A percentile compares a stretch with the other conserved stretches of the same genome.
Evolutionary conservation across 352 stramenopile species (phyloP).

Genomic region (Phytophthora citrophthora): DNA sequence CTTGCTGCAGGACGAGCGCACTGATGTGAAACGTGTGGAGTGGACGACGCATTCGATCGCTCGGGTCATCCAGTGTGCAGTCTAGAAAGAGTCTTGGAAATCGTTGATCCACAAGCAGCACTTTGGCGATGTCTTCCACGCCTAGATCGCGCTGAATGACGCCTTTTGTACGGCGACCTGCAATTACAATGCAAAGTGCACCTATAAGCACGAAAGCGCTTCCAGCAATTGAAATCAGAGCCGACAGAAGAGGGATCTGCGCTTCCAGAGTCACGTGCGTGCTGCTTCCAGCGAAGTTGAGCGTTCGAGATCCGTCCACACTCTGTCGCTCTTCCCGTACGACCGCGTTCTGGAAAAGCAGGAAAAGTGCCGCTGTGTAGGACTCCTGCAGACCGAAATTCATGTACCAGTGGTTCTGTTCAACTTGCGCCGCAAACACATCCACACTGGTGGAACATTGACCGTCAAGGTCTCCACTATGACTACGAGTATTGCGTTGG

Average conservation of each 20-base stretch:
- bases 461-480: conserved; percentile 36
- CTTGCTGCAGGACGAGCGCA: conserved; percentile 28
- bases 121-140: conserved; percentile 45
- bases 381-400: conserved; percentile 49
- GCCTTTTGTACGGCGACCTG: conserved; percentile 26
- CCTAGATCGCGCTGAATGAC: conserved; percentile 31
- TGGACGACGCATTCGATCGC: conserved; percentile 11
- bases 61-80: conserved; percentile 36
- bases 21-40: conserved; percentile 39
- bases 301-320: conserved; percentile 31
- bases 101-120: conserved; percentile 43
- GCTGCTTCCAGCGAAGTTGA: conserved; percentile 43
- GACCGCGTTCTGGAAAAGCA: conserved; percentile 62
- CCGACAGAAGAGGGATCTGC: conserved; percentile 42
- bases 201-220: conserved; percentile 25
- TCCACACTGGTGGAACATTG: conserved; percentile 52
- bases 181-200: conserved; percentile 16
- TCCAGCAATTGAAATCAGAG: conserved; percentile 34
- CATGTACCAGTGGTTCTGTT: conserved; percentile 55
- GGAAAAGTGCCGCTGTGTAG: conserved; percentile 58
- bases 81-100: conserved; percentile 46
- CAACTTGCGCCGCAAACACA: conserved; percentile 38
- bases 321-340: conserved; percentile 32
- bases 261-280: conserved; percentile 41
- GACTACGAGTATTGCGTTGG: conserved; percentile 29